Evolutionary conservation across 2,329 filamentous ascomycete species (phyloP).

Genomic region (Hansfordia pulvinata): DNA sequence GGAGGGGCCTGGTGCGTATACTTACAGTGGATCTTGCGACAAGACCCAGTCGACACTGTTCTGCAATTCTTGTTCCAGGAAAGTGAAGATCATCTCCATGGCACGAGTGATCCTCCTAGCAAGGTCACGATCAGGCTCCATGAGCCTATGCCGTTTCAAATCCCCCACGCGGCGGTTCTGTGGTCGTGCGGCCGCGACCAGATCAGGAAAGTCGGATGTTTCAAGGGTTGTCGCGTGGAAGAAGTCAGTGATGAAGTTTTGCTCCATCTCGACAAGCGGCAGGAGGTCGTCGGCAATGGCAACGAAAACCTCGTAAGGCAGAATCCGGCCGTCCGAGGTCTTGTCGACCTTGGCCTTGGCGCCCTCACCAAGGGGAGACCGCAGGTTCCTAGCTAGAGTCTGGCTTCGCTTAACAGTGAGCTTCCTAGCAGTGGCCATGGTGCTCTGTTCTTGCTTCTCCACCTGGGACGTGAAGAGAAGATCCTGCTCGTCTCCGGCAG

Average conservation of each 20-base stretch:
- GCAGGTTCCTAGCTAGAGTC: constrained; percentile 62
- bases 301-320: constrained; percentile 71
- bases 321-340: constrained; percentile 47
- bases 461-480: constrained; percentile 73
- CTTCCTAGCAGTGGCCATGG: constrained; percentile 67
- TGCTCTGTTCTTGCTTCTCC: constrained; percentile 74
- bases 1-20: constrained; percentile 9
- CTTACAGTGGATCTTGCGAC: constrained; percentile 67
- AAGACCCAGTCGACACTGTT: constrained; percentile 75
- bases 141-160: constrained; percentile 58
- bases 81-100: constrained; percentile 81
- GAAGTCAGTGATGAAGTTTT: constrained; percentile 94
- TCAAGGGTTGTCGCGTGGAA: constrained; percentile 88
- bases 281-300: constrained; percentile 70
- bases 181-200: constrained; percentile 52
- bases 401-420: constrained; percentile 90
- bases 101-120: constrained; percentile 73
- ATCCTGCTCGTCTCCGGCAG: constrained; percentile 64
- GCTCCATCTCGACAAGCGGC: constrained; percentile 78
- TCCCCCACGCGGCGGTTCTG: constrained; percentile 59
- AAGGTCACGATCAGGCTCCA: constrained; percentile 79
- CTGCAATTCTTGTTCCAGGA: constrained; percentile 67
- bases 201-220: constrained; percentile 70
- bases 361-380: constrained; percentile 53
- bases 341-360: constrained; percentile 38